A percentile compares a stretch with the other conserved stretches of the same genome.
phyloP scores from a whole-genome alignment of 164 flowering plant genomes.

The Litsea cubeba region DNA sequence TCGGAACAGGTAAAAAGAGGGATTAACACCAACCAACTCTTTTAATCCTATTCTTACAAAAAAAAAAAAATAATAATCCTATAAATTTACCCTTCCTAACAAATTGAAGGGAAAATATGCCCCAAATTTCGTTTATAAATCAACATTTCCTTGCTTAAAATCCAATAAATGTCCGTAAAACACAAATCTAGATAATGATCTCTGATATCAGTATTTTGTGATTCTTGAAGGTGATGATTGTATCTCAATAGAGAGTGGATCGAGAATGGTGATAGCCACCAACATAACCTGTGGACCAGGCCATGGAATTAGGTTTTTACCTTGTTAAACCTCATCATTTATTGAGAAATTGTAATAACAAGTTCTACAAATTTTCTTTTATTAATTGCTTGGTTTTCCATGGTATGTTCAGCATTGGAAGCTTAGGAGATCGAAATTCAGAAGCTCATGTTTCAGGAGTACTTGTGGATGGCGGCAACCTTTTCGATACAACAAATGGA shows the following conservation, averaged over 20 bases:
- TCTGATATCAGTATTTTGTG: background rate
- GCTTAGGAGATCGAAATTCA: conserved; percentile 45
- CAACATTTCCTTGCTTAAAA: background rate
- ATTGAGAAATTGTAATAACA: background rate
- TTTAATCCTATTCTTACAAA: too few relatives aligned
- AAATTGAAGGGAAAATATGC: background rate
- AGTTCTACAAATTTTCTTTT: background rate
- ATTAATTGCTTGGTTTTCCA: background rate
- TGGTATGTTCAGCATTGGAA: conserved; percentile 44
- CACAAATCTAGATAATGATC: background rate
- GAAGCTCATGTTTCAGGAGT: conserved; percentile 46
- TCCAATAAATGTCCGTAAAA: background rate
- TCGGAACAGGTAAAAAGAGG: conserved; percentile 47
- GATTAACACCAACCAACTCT: background rate
- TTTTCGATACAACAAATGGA: conserved; percentile 53
- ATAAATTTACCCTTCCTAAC: background rate
- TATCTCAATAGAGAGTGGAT: conserved; percentile 46
- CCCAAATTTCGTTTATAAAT: too few relatives aligned
- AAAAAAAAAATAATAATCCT: too few relatives aligned
- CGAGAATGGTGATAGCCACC: conserved; percentile 29
- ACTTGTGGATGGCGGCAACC: conserved; percentile 34
- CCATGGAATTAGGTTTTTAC: conserved; percentile 59
- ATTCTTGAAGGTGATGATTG: conserved; percentile 59
- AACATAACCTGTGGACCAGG: conserved; percentile 67
- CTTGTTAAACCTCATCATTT: background rate